Conservation (phyloP, 2,329 filamentous ascomycete species). For the Orbilia javanica region DNA sequence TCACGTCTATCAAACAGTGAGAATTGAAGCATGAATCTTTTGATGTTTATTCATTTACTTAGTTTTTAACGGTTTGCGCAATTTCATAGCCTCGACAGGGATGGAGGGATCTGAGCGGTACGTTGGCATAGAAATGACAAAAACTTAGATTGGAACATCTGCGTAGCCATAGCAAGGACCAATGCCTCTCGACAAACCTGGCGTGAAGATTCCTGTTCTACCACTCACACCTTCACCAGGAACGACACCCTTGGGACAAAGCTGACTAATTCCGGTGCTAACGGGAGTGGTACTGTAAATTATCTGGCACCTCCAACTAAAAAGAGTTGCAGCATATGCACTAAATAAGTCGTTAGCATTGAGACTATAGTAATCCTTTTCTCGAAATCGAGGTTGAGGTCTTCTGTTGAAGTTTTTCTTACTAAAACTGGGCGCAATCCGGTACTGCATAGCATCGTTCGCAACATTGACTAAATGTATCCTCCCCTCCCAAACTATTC, state of each 20-base stretch:
- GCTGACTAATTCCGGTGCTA: not conserved
- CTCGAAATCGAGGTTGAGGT: too few species aligned
- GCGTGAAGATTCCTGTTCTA: not conserved
- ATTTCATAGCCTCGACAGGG: not conserved
- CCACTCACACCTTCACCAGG: slow-evolving; percentile 13
- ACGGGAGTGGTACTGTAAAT: slow-evolving; percentile 10
- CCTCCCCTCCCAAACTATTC: not conserved
- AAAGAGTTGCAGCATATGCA: not conserved
- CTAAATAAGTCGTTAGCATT: not conserved
- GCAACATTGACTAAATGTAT: slow-evolving; percentile 26
- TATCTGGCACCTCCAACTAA: slow-evolving; percentile 24
- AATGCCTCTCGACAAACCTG: slow-evolving; percentile 10
- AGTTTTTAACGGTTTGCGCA: not conserved
- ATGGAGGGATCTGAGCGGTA: not conserved
- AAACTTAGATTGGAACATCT: slow-evolving; percentile 30
- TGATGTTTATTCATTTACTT: not conserved
- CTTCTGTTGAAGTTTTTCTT: not conserved
- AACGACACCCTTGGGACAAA: slow-evolving; percentile 19
- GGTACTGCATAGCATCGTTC: slow-evolving; percentile 17
- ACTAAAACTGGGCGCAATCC: slow-evolving; percentile 26
- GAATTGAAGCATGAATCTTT: not conserved
- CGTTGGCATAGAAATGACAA: not conserved
- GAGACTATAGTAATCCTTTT: not conserved
- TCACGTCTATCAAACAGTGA: not conserved
- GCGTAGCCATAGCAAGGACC: slow-evolving; percentile 30